A percentile compares a stretch with the other conserved stretches of the same genome.
Evolutionary conservation across 108 stramenopile genomes (phyloP).

Genomic region (Pseudonitzschia pungens): DNA sequence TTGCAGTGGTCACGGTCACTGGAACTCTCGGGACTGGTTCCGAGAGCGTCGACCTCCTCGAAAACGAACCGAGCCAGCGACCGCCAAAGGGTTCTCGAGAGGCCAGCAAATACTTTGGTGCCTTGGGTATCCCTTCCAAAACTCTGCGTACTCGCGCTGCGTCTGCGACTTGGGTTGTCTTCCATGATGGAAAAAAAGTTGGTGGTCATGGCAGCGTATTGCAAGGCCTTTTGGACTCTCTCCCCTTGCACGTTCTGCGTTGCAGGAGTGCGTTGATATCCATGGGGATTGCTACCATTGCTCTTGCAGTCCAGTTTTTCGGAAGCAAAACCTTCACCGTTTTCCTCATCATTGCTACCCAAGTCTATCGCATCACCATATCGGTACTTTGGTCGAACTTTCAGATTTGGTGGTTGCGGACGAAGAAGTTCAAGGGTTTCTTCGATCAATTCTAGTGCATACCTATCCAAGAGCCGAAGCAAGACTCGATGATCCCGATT

Average conservation of each 20-base stretch:
- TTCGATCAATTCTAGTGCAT: conserved; percentile 1
- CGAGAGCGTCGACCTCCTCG: conserved; percentile 6
- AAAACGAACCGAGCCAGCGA: background rate
- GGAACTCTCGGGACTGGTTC: background rate
- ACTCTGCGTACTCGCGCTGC: too few relatives aligned
- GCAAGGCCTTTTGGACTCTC: background rate
- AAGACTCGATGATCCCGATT: background rate
- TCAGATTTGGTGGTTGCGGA: background rate
- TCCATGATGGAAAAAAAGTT: conserved; percentile 10
- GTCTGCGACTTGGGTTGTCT: background rate
- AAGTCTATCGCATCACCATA: too few relatives aligned
- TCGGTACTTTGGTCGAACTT: too few relatives aligned
- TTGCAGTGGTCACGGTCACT: too few relatives aligned
- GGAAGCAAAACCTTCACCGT: too few relatives aligned
- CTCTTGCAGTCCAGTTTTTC: too few relatives aligned
- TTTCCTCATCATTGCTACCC: too few relatives aligned
- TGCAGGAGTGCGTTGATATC: too few relatives aligned
- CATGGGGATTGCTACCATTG: too few relatives aligned
- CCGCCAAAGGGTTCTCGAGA: conserved; percentile 3
- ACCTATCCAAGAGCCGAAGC: background rate
- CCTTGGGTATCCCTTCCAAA: background rate
- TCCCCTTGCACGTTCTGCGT: too few relatives aligned
- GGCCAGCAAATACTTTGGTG: background rate
- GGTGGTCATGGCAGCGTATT: conserved; percentile 9
- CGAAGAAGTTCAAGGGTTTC: conserved; percentile 8